A percentile compares a stretch with the other conserved stretches of the same genome.
These are phyloP conservation scores for Arachis stenosperma DNA, from an alignment of 306 rosid genomes.

Conservation along the genomic window DNA sequence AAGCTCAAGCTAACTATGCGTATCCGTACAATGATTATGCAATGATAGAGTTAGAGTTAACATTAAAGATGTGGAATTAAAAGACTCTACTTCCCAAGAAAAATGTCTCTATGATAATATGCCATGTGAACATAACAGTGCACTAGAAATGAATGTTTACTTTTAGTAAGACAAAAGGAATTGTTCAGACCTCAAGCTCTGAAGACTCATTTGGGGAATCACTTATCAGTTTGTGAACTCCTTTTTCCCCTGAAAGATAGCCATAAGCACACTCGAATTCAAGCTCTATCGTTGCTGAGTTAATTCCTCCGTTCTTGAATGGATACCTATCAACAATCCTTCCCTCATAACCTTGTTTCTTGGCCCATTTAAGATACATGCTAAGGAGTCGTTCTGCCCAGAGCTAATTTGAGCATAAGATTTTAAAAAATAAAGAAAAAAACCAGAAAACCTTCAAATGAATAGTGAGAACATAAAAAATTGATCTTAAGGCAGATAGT, in stretches of 20 bases:
- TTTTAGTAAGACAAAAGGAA: constrained; percentile 32
- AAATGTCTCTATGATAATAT: neutral
- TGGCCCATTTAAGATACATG: constrained; percentile 84
- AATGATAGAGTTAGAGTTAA: constrained; percentile 10
- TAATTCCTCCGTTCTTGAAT: constrained; percentile 59
- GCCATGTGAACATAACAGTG: constrained; percentile 14
- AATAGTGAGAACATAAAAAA: constrained; percentile 25
- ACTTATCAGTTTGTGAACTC: constrained; percentile 65
- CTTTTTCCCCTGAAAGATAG: constrained; percentile 79
- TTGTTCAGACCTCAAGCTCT: constrained; percentile 50
- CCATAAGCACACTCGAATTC: constrained; percentile 84
- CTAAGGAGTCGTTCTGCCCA: constrained; percentile 73
- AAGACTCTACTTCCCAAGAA: constrained; percentile 13
- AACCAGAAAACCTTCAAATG: constrained; percentile 17
- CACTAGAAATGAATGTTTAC: constrained; percentile 23
- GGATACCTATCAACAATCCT: constrained; percentile 65
- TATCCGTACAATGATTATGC: neutral
- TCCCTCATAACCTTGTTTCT: constrained; percentile 67
- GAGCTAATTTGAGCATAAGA: constrained; percentile 51
- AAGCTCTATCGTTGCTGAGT: constrained; percentile 70
- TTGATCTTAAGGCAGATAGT: constrained; percentile 27
- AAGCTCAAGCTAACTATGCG: neutral
- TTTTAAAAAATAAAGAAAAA: constrained; percentile 22
- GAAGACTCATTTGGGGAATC: constrained; percentile 53
- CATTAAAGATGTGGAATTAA: constrained; percentile 11